Conservation (phyloP, 352 stramenopile species). For the Phytophthora brassicae region DNA sequence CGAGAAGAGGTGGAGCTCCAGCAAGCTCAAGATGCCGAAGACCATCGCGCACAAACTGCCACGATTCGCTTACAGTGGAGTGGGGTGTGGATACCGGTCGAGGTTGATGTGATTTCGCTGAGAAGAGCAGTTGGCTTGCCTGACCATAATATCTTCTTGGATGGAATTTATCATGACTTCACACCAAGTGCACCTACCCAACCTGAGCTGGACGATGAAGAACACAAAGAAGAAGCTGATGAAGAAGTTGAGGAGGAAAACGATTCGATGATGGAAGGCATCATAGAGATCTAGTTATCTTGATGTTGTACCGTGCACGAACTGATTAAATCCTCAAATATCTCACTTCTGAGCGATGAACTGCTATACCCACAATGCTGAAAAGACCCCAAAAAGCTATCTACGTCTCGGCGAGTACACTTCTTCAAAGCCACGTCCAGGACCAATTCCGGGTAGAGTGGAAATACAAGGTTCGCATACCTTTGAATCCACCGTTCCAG, state of each 20-base stretch:
- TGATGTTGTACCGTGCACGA: not conserved
- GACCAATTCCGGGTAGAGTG: not conserved
- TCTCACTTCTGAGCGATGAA: not conserved
- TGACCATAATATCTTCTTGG: not conserved
- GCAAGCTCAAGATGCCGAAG: not conserved
- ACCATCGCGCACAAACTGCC: not conserved
- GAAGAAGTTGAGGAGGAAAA: not conserved
- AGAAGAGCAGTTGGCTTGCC: not conserved
- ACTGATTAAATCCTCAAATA: not conserved
- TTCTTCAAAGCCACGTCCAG: not conserved
- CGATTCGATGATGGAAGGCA: not conserved
- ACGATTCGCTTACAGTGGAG: not conserved
- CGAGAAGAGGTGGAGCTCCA: not conserved
- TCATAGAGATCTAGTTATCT: not conserved
- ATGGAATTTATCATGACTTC: not conserved
- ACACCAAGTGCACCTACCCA: not conserved
- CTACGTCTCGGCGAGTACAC: not conserved
- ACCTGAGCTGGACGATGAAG: not conserved
- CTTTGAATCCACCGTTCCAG: not conserved
- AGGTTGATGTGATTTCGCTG: not conserved
- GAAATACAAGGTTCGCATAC: not conserved
- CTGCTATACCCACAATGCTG: not conserved
- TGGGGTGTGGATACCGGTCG: not conserved
- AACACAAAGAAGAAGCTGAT: not conserved
- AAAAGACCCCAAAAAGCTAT: not conserved